A percentile compares a stretch with the other conserved stretches of the same genome.
phyloP scores from a whole-genome alignment of 2,329 filamentous ascomycete genomes.

The Arthroderma sp. region DNA sequence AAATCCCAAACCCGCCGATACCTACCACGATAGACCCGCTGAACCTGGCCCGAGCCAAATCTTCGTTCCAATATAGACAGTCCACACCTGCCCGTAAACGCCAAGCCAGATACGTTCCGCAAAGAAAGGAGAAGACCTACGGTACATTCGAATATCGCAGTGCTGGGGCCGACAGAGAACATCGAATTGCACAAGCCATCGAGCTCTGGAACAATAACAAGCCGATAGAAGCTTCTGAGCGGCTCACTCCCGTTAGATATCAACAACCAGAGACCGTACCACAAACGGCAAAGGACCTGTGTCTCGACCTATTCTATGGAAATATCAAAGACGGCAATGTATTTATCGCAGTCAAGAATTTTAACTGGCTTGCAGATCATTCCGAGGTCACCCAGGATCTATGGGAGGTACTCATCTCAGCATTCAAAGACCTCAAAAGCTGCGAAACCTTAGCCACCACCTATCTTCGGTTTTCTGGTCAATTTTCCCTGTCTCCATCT shows the following conservation, averaged over 20 bases:
- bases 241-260: slow-evolving; percentile 19
- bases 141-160: too few species aligned
- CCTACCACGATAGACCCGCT: too few species aligned
- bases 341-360: slow-evolving; percentile 26
- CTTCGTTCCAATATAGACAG: too few species aligned
- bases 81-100: too few species aligned
- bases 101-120: too few species aligned
- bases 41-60: too few species aligned
- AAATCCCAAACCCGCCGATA: too few species aligned
- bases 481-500: slow-evolving; percentile 18
- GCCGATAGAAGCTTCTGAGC: slow-evolving; percentile 25
- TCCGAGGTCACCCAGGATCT: slow-evolving; percentile 20
- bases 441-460: slow-evolving; percentile 25
- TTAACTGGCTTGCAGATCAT: slow-evolving; percentile 22
- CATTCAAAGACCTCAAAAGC: slow-evolving; percentile 19
- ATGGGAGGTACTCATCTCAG: slow-evolving; percentile 26
- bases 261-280: background rate
- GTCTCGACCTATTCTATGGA: slow-evolving; percentile 19
- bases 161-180: too few species aligned
- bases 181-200: too few species aligned
- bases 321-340: slow-evolving; percentile 27
- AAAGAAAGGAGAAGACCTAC: too few species aligned
- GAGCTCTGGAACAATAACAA: slow-evolving; percentile 13
- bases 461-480: slow-evolving; percentile 18
- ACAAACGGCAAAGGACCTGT: slow-evolving; percentile 18